A percentile compares a stretch with the other conserved stretches of the same genome.
phyloP scores from a whole-genome alignment of 495 filamentous ascomycete species.

The Hypoxylon fragiforme region DNA sequence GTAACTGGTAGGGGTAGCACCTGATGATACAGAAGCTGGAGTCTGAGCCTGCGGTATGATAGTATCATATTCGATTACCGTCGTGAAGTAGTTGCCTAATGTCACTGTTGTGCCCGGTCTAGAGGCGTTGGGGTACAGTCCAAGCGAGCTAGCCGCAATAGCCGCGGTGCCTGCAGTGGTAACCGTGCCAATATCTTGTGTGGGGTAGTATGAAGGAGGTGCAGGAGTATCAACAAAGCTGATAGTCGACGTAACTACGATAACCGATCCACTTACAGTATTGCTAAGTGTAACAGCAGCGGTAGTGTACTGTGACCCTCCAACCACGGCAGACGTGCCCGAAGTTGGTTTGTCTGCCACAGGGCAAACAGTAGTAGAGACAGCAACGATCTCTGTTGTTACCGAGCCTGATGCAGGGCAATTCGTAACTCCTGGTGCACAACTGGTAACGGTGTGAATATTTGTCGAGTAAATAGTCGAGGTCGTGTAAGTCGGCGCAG shows the following conservation, averaged over 20 bases:
- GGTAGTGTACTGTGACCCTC: constrained; percentile 36
- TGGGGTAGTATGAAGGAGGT: constrained; percentile 19
- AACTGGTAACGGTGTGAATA: constrained; percentile 55
- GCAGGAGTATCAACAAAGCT: constrained; percentile 32
- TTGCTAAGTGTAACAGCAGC: constrained; percentile 55
- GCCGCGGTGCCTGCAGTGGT: constrained; percentile 11
- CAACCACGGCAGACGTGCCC: constrained; percentile 6
- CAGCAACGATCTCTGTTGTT: constrained; percentile 35
- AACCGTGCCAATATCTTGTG: constrained; percentile 7
- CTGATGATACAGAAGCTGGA: constrained; percentile 25
- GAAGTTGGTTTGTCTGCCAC: constrained; percentile 17
- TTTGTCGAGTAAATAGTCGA: constrained; percentile 59
- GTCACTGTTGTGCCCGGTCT: constrained; percentile 30
- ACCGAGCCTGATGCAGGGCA: constrained; percentile 51
- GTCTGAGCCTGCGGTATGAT: constrained; percentile 12
- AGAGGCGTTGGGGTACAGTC: neutral
- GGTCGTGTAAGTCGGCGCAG: constrained; percentile 32
- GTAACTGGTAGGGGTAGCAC: constrained; percentile 21
- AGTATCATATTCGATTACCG: constrained; percentile 31
- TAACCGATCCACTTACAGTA: constrained; percentile 55
- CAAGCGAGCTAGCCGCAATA: constrained; percentile 7
- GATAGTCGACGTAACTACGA: constrained; percentile 51
- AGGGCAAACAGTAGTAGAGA: constrained; percentile 38
- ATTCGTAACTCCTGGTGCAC: constrained; percentile 53
- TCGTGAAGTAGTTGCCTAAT: constrained; percentile 34